phyloP scores from a whole-genome alignment of 306 rosid species.

The Acmispon strigosus region DNA sequence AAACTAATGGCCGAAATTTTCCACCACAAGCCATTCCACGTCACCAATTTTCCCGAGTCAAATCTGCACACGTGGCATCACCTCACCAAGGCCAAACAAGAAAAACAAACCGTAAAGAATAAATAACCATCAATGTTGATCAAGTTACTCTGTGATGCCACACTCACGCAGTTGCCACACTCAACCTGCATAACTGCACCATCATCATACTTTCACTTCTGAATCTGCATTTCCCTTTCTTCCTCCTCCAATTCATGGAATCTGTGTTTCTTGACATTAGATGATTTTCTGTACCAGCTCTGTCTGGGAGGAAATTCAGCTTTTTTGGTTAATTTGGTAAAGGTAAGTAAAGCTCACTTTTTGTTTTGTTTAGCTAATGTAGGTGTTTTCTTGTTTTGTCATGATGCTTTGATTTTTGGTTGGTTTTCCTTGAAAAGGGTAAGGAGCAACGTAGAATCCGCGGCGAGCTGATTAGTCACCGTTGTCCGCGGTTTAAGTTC shows the following conservation, averaged over 20 bases:
- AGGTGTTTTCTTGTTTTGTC: not conserved
- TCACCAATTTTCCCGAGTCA: constrained; percentile 6
- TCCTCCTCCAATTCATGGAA: constrained; percentile 16
- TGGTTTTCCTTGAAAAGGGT: constrained; percentile 19
- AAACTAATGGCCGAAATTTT: constrained; percentile 8
- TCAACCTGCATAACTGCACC: too few species aligned
- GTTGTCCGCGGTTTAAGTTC: constrained; percentile 14
- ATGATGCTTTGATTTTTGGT: constrained; percentile 16
- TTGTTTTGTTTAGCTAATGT: not conserved
- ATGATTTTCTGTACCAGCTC: not conserved
- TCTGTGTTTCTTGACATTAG: constrained; percentile 19
- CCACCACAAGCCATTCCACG: not conserved
- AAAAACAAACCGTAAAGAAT: not conserved
- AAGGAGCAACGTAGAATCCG: not conserved
- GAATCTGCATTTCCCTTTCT: not conserved
- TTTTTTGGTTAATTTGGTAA: constrained; percentile 6
- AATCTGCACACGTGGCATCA: constrained; percentile 18
- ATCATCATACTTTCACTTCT: not conserved
- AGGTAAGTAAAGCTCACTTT: not conserved
- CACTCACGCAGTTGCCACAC: not conserved
- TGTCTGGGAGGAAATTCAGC: constrained; percentile 13
- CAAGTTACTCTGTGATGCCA: not conserved
- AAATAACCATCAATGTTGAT: not conserved
- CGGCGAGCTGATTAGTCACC: too few species aligned
- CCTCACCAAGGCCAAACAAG: not conserved